Conservation (phyloP, 768 basidiomycete species). For the Phylloporus sp. region DNA sequence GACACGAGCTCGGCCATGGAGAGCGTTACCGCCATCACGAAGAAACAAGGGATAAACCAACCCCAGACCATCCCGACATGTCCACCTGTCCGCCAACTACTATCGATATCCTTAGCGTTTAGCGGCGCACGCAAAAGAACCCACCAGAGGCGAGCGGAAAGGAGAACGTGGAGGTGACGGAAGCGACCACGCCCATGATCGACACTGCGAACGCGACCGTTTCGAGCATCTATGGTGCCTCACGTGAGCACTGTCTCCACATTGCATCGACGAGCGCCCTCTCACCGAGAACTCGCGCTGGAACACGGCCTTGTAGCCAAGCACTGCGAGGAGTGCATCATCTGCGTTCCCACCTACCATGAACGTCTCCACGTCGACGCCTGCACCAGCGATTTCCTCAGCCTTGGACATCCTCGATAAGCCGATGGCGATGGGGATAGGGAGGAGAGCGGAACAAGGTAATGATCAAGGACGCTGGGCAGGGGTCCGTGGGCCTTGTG, state of each 20-base stretch:
- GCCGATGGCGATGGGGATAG: too few relatives aligned
- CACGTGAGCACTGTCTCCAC: not conserved
- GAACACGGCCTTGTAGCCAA: constrained; percentile 73
- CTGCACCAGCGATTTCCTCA: not conserved
- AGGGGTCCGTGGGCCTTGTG: not conserved
- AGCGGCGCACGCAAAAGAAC: constrained; percentile 9
- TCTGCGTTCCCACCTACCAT: constrained; percentile 38
- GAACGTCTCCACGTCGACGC: not conserved
- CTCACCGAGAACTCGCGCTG: constrained; percentile 69
- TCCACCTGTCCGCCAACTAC: constrained; percentile 43
- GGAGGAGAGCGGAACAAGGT: not conserved
- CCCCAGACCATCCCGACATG: constrained; percentile 78
- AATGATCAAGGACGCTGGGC: not conserved
- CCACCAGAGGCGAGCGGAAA: constrained; percentile 63
- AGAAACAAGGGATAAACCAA: constrained; percentile 68
- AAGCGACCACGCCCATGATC: constrained; percentile 71
- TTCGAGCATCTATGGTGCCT: constrained; percentile 41
- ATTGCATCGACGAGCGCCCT: not conserved
- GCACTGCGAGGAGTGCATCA: constrained; percentile 53
- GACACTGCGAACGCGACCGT: constrained; percentile 65
- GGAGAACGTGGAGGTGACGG: constrained; percentile 60
- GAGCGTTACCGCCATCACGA: constrained; percentile 63
- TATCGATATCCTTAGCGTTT: not conserved
- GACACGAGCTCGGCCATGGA: constrained; percentile 74
- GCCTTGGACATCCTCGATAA: not conserved